A percentile compares a stretch with the other conserved stretches of the same genome.
These are phyloP conservation scores for Sungouiozyma ichnusensis DNA, from an alignment of 805 yeast genomes.

Conservation along the genomic window DNA sequence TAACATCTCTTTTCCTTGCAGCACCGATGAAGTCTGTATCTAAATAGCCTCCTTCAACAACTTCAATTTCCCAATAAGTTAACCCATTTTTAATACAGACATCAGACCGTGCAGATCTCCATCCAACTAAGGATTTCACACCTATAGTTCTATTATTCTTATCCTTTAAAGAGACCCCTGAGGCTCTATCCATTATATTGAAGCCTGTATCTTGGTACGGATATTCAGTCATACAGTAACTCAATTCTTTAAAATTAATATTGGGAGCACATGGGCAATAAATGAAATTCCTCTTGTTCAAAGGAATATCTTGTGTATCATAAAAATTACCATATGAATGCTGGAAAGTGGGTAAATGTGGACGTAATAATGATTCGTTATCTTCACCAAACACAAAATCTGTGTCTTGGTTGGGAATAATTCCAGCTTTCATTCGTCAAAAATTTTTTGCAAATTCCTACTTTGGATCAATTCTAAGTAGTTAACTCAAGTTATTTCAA, in stretches of 20 bases:
- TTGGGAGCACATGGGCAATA: constrained; percentile 72
- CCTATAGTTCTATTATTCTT: constrained; percentile 22
- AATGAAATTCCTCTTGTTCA: constrained; percentile 69
- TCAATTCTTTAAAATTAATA: constrained; percentile 42
- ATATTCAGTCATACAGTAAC: constrained; percentile 64
- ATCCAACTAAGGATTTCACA: constrained; percentile 59
- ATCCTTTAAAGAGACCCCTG: constrained; percentile 39
- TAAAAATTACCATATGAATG: constrained; percentile 12
- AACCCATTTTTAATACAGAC: constrained; percentile 67
- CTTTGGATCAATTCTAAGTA: background rate
- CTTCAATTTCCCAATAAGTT: constrained; percentile 69
- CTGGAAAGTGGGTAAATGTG: constrained; percentile 16
- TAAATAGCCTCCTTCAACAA: constrained; percentile 30
- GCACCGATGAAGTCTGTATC: constrained; percentile 5
- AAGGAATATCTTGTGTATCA: constrained; percentile 63
- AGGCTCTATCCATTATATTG: constrained; percentile 46
- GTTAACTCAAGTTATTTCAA: background rate
- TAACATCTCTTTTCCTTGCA: constrained; percentile 13
- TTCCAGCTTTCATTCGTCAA: constrained; percentile 23
- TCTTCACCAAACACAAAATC: constrained; percentile 14
- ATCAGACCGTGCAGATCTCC: constrained; percentile 70
- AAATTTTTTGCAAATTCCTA: background rate
- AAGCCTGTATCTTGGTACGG: constrained; percentile 39
- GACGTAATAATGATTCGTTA: constrained; percentile 6
- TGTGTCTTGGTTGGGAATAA: constrained; percentile 21